Percentiles rank a stretch among this genome's conserved stretches.
Conservation (phyloP, 2,329 filamentous ascomycete genomes). For the Elsinoe australis region DNA sequence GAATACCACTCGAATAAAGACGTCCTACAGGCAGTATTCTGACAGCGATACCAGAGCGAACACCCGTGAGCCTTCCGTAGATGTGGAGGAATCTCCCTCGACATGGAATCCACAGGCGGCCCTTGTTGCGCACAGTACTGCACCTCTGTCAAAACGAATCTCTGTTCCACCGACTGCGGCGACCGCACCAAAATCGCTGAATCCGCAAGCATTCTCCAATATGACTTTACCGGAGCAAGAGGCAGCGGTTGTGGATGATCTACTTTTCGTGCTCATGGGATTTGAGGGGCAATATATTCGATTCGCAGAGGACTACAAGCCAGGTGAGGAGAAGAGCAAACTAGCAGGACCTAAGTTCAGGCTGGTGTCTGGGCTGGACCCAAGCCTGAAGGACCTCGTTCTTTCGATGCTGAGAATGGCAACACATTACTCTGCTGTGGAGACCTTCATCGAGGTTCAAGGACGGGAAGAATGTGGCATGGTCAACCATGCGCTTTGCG, state of each 20-base stretch:
- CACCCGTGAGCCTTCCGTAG: not conserved
- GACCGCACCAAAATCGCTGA: constrained; percentile 59
- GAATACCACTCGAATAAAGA: constrained; percentile 15
- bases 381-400: constrained; percentile 80
- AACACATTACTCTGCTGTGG: constrained; percentile 82
- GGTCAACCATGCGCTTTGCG: constrained; percentile 92
- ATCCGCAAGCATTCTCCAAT: constrained; percentile 60
- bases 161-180: constrained; percentile 56
- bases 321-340: constrained; percentile 75
- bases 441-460: constrained; percentile 89
- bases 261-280: constrained; percentile 94
- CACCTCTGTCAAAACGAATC: constrained; percentile 64
- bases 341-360: constrained; percentile 74
- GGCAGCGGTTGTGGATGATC: constrained; percentile 75
- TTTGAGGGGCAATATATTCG: constrained; percentile 97
- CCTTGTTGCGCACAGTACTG: constrained; percentile 60
- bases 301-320: constrained; percentile 75
- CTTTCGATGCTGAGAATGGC: constrained; percentile 88
- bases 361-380: constrained; percentile 76
- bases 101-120: constrained; percentile 73
- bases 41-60: not conserved
- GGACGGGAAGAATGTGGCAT: constrained; percentile 87
- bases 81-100: not conserved
- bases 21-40: constrained; percentile 12
- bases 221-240: constrained; percentile 78